phyloP scores from a whole-genome alignment of 169 alveolate species.

The Plasmodium yoelii region DNA sequence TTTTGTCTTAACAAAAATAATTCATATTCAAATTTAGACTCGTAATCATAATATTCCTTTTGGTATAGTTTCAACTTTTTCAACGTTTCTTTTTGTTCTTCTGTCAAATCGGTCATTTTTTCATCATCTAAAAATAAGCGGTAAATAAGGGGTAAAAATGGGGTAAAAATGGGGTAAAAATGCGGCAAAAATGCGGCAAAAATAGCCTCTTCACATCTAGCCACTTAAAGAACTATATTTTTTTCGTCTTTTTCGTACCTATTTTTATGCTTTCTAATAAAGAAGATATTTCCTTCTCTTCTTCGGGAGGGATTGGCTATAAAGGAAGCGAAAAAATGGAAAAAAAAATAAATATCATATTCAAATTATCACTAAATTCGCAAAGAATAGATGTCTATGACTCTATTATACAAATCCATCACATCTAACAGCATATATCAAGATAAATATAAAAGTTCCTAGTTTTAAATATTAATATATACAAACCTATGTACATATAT shows the following conservation, averaged over 20 bases:
- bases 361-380: too few species aligned
- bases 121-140: conserved; percentile 56
- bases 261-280: conserved; percentile 73
- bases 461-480: not conserved
- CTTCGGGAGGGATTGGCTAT: conserved; percentile 74
- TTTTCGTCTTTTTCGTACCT: conserved; percentile 19
- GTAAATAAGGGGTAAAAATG: too few species aligned
- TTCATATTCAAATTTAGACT: conserved; percentile 83
- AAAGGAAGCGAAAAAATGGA: conserved; percentile 12
- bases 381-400: too few species aligned
- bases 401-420: too few species aligned
- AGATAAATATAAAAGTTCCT: not conserved
- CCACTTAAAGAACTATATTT: not conserved
- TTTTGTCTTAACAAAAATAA: conserved; percentile 83
- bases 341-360: too few species aligned
- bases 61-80: conserved; percentile 79
- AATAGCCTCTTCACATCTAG: not conserved
- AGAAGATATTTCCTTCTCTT: conserved; percentile 73
- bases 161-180: too few species aligned
- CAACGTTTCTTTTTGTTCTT: conserved; percentile 81
- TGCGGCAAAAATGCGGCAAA: too few species aligned
- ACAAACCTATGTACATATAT: not conserved
- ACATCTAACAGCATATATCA: not conserved
- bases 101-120: conserved; percentile 80
- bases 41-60: conserved; percentile 85